A percentile compares a stretch with the other conserved stretches of the same genome.
Conservation (phyloP, 2,329 filamentous ascomycete species). For the Fusarium algeriense region DNA sequence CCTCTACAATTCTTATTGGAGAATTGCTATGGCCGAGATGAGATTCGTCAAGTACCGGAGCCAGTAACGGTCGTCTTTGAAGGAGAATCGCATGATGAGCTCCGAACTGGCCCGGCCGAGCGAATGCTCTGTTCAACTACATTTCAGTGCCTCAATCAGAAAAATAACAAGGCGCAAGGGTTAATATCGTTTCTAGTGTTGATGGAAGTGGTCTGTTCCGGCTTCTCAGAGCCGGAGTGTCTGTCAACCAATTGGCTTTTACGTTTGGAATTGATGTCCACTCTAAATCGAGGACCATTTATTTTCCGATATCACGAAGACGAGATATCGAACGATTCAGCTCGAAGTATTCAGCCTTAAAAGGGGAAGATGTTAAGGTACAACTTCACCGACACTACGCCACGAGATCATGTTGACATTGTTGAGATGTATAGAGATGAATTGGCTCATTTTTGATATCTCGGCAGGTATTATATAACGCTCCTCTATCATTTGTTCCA, state of each 20-base stretch:
- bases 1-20: constrained; percentile 5
- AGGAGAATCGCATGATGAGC: constrained; percentile 44
- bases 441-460: no score
- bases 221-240: constrained; percentile 23
- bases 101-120: constrained; percentile 38
- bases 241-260: constrained; percentile 25
- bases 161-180: background rate
- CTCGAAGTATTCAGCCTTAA: constrained; percentile 13
- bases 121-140: background rate
- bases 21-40: constrained; percentile 17
- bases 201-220: constrained; percentile 27
- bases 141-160: background rate
- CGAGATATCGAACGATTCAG: constrained; percentile 36
- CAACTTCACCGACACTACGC: constrained; percentile 4
- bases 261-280: constrained; percentile 11
- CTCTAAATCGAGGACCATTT: constrained; percentile 19
- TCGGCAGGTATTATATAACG: no score
- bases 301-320: constrained; percentile 28
- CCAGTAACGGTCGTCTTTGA: constrained; percentile 40
- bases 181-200: background rate
- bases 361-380: background rate
- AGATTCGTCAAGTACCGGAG: constrained; percentile 30
- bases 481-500: no score
- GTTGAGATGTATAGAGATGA: background rate
- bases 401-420: background rate